Percentiles rank a stretch among this genome's conserved stretches.
phyloP scores from a whole-genome alignment of 1,284 basidiomycete species.

The Porogramme epimiltina region DNA sequence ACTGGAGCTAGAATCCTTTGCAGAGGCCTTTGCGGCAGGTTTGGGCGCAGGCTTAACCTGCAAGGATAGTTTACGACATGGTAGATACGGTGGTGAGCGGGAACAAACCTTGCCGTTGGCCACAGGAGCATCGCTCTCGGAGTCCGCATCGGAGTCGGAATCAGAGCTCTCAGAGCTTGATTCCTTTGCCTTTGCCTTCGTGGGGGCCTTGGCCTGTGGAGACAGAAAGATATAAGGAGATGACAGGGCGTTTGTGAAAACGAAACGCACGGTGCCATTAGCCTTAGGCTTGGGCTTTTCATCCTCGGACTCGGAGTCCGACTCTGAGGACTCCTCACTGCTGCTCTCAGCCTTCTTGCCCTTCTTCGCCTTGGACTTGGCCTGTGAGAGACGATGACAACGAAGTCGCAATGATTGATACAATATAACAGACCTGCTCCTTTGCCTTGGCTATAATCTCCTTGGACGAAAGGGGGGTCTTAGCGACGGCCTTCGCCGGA shows the following conservation, averaged over 20 bases:
- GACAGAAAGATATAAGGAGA: too few relatives aligned
- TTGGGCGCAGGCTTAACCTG: conserved; percentile 17
- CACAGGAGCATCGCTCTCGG: conserved; percentile 15
- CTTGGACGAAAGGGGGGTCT: conserved; percentile 33
- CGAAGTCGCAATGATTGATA: conserved; percentile 1
- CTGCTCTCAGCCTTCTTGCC: conserved; percentile 33
- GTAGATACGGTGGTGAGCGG: not conserved
- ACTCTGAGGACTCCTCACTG: conserved; percentile 28
- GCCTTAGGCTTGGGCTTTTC: conserved; percentile 30
- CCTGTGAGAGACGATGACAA: not conserved
- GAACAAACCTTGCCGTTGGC: conserved; percentile 19
- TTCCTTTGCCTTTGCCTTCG: conserved; percentile 21
- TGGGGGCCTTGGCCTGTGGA: too few relatives aligned
- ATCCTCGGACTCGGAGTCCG: conserved; percentile 27
- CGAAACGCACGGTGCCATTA: conserved; percentile 23
- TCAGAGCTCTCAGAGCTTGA: conserved; percentile 13
- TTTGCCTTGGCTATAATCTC: conserved; percentile 35
- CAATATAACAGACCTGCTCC: conserved; percentile 21
- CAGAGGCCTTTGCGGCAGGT: conserved; percentile 15
- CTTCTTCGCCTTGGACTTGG: conserved; percentile 23
- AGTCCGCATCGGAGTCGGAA: conserved; percentile 15
- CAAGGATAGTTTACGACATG: not conserved
- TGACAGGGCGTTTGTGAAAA: too few relatives aligned
- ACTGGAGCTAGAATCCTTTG: conserved; percentile 22
- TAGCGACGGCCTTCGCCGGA: conserved; percentile 23